phyloP scores from a whole-genome alignment of 805 yeast species.

The Kurtzmaniella fragi region DNA sequence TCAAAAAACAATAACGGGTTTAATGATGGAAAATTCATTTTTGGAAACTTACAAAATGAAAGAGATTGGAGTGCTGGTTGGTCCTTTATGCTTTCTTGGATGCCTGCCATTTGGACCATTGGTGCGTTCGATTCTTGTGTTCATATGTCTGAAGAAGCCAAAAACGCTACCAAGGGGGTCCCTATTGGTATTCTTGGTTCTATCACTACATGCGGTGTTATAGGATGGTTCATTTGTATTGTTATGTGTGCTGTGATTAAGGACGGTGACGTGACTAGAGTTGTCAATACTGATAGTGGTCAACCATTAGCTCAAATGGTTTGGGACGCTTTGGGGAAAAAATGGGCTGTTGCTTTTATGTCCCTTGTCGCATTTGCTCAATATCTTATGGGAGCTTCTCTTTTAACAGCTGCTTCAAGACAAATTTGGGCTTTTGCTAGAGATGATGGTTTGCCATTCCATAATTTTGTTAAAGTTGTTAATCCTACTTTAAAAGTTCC shows the following conservation, averaged over 20 bases:
- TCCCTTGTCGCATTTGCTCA: conserved; percentile 54
- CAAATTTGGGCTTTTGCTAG: conserved; percentile 75
- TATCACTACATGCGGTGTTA: conserved; percentile 49
- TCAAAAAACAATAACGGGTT: conserved; percentile 16
- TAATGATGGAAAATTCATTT: conserved; percentile 50
- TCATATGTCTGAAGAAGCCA: conserved; percentile 70
- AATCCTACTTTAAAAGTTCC: conserved; percentile 58
- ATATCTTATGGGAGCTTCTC: conserved; percentile 61
- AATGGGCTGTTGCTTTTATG: conserved; percentile 65
- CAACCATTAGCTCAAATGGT: conserved; percentile 64
- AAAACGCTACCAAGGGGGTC: conserved; percentile 55
- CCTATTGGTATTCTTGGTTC: conserved; percentile 63
- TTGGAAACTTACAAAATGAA: conserved; percentile 46
- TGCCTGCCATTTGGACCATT: conserved; percentile 73
- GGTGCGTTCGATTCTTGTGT: conserved; percentile 70
- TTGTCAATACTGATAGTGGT: conserved; percentile 46
- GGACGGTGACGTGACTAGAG: conserved; percentile 33
- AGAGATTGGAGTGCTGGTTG: conserved; percentile 42
- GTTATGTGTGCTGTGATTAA: conserved; percentile 52
- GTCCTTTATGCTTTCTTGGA: conserved; percentile 50
- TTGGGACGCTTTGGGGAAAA: conserved; percentile 55
- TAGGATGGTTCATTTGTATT: conserved; percentile 55
- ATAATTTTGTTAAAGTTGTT: conserved; percentile 52
- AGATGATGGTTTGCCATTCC: conserved; percentile 69
- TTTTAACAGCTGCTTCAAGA: conserved; percentile 60